These are phyloP conservation scores for Geotrichum phurueaensis DNA, from an alignment of 1,139 yeast genomes.

Conservation along the genomic window DNA sequence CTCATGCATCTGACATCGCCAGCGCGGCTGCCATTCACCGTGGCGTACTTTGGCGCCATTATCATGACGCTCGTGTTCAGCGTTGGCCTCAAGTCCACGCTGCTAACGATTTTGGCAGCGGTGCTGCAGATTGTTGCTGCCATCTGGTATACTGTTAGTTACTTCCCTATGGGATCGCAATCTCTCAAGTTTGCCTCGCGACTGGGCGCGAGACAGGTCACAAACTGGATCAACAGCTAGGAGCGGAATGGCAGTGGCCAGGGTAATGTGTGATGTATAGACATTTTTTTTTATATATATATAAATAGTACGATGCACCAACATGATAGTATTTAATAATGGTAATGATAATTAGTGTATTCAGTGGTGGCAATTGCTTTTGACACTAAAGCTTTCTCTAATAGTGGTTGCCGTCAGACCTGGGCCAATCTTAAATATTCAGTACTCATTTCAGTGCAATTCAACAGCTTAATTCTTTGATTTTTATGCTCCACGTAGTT, in stretches of 20 bases:
- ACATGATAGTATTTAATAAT: not conserved
- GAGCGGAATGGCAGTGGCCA: not conserved
- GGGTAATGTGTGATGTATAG: not conserved
- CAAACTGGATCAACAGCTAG: conserved; percentile 38
- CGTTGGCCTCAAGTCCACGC: conserved; percentile 53
- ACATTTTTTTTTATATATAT: not conserved
- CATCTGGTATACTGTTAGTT: conserved; percentile 79
- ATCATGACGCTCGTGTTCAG: conserved; percentile 57
- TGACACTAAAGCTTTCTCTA: too few species aligned
- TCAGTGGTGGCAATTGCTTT: not conserved
- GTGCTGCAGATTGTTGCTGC: conserved; percentile 78
- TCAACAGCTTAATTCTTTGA: too few species aligned
- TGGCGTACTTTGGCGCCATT: conserved; percentile 72
- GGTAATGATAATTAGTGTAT: not conserved
- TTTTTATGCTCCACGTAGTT: too few species aligned
- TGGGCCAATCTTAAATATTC: too few species aligned
- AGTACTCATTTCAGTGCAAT: too few species aligned
- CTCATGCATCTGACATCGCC: conserved; percentile 66
- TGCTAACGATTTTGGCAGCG: conserved; percentile 72
- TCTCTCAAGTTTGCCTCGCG: conserved; percentile 78
- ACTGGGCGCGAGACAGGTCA: conserved; percentile 67
- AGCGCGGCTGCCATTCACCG: conserved; percentile 72
- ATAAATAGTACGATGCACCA: not conserved
- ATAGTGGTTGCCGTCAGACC: too few species aligned
- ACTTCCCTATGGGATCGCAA: conserved; percentile 93